Base-by-base conservation (phyloP, 441 rosid species). In the Gossypium gossypioides region DNA sequence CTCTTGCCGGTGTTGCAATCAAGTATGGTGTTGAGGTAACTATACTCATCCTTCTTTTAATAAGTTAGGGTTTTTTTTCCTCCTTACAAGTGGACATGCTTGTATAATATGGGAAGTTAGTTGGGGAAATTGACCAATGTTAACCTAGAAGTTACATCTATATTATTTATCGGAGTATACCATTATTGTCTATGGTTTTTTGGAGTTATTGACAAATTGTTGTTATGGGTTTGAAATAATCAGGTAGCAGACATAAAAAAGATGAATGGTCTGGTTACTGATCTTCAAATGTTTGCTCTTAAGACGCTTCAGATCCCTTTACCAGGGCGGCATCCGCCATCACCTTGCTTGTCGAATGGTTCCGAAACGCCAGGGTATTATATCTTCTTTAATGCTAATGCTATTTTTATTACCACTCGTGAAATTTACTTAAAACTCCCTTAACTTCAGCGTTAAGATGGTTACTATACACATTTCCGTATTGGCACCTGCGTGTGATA, bases 271-370 rank as follows among this genome's bases (percentile, higher is more conserved):
- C 85, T 89, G 72, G 82, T 79, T 68, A 85, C 89, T 37, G 92
- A 89, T 85, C 85, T 80, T 82, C 95, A 89, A 78, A 87, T 89
- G 89, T 87, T 87, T 80, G 95, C 87, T 72, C 89, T 86, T 63
- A 85, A 87, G 75, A 56, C 87, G 25, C 86, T 89, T 52, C 86
- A 77, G 68, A 86, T 89, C 64, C 95, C 95, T 0, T 81, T 85
- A 69, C 95, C 95, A 8, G 95, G 92, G n/a, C 83, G 90, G 56
- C 95, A 89, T 76, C 90, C 88, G 76, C 91, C 95, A 34, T 85
- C 95, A 13, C 81, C 86, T 16, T 78, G 85, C 76, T 78, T 84
- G 58, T 75, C 85, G 7, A 85, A 77, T 76, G 86, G 84, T 78
- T 77, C 82, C 59, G 75, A 79, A 59, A 67, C 77, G 67, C 71